Conservation (phyloP, 2,329 filamentous ascomycete species). For the Diaporthe citrichinensis region DNA sequence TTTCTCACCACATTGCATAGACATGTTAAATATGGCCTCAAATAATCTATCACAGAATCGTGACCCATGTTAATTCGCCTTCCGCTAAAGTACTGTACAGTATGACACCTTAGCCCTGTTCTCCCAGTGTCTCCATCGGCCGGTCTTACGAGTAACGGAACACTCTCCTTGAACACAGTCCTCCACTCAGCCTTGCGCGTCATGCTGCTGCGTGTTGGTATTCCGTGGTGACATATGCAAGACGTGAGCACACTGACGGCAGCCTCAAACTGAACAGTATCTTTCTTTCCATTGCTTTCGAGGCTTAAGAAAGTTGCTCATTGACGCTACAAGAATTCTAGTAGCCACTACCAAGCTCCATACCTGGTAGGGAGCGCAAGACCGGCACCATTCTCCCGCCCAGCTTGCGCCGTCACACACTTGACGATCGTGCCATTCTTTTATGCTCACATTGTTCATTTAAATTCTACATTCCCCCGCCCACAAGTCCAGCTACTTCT, state of each 20-base stretch:
- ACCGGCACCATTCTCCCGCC: background rate
- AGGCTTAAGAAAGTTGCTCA: background rate
- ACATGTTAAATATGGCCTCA: background rate
- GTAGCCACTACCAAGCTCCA: background rate
- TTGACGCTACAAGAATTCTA: background rate
- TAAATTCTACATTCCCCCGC: background rate
- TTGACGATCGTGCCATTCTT: background rate
- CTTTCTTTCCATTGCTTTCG: background rate
- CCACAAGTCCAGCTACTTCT: background rate
- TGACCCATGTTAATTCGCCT: too few relatives aligned
- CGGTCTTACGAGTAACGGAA: background rate
- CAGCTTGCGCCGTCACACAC: background rate
- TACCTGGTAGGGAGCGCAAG: background rate
- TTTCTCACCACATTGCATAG: background rate
- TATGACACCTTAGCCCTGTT: background rate
- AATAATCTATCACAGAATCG: background rate
- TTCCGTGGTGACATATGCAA: background rate
- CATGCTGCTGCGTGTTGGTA: background rate
- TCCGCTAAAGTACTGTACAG: background rate
- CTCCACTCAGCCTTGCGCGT: background rate
- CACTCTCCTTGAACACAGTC: background rate
- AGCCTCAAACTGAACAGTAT: background rate
- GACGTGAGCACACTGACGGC: background rate
- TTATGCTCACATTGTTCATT: background rate
- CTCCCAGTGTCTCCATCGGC: background rate